Base-by-base conservation (phyloP, 306 rosid genomes). In the Biancaea sappan region DNA sequence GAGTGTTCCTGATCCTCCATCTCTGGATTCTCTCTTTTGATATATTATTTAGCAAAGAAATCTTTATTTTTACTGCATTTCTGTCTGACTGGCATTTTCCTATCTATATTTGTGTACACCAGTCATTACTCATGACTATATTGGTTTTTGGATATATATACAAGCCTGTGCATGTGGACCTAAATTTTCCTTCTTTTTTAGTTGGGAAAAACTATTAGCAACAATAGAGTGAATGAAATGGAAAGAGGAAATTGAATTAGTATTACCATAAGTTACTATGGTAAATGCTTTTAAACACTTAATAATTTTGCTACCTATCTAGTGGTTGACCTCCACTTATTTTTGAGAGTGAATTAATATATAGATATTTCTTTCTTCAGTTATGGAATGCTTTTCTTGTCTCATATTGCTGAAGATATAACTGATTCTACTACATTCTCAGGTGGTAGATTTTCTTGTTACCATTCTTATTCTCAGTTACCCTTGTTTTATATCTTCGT, bases 371-470 rank as follows among this genome's bases (percentile, higher is more conserved):
- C 44, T 71, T 50, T 48, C 37, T 65, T 35, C 90, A 95, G 99
- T 31, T 95, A 95, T 62, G 99, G 92, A 73, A 72, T 79, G 57
- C 96, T 92, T 64, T 95, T 95, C 91, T 84, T 95, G 86, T 48
- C 91, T 69, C 99, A 95, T 84, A 85, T 95, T 65, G 82, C 92
- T 66, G 98, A 95, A 88, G 92, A 80, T 47, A 78, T 87, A 41
- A 90, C 90, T 0, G 99, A 92, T 66, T 86, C 97, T 50, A 77
- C 90, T 51, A 84, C 86, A 73, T 95, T 95, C 82, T 61, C 96
- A 86, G 99, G 99, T 95, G 77, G 32, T 66, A 51, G 72, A 79
- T 81, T 74, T 83, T 72, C 53, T 31, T 64, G 48, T 40, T 60
- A 10, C 48, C 44, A 44, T 65, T 66, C 52, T 48, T 67, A 64